Conservation (phyloP, 331 rosid genomes). For the Spiraea crenata region DNA sequence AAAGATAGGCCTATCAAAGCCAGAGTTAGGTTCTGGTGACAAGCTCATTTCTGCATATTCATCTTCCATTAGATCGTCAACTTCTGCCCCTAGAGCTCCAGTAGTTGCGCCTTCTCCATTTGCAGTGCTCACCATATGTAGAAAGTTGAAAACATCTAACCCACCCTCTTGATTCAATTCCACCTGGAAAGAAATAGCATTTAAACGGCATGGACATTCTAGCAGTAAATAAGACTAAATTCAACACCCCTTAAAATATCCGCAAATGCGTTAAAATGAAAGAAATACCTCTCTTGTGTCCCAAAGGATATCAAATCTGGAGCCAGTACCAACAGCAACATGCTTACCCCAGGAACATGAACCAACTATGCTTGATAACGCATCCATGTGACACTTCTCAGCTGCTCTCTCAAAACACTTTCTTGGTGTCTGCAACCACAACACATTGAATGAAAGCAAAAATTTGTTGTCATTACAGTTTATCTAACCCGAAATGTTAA, state of each 20-base stretch:
- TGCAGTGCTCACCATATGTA: constrained; percentile 56
- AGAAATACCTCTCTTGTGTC: constrained; percentile 63
- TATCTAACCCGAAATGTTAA: not conserved
- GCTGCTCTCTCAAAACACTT: constrained; percentile 92
- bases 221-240: constrained; percentile 15
- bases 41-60: constrained; percentile 41
- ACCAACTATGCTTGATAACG: constrained; percentile 80
- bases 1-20: constrained; percentile 57
- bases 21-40: constrained; percentile 58
- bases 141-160: constrained; percentile 66
- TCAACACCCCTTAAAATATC: not conserved
- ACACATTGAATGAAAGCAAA: constrained; percentile 16
- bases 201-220: constrained; percentile 6
- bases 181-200: constrained; percentile 42
- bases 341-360: constrained; percentile 97
- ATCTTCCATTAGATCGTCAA: constrained; percentile 63
- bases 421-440: constrained; percentile 71
- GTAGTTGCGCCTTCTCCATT: constrained; percentile 48
- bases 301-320: constrained; percentile 80
- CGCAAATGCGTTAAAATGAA: not conserved
- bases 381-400: constrained; percentile 74
- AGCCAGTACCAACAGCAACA: constrained; percentile 96
- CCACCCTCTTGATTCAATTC: constrained; percentile 53
- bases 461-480: constrained; percentile 10
- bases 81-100: constrained; percentile 71